phyloP scores from a whole-genome alignment of 495 filamentous ascomycete species.

The Cetradonia linearis region DNA sequence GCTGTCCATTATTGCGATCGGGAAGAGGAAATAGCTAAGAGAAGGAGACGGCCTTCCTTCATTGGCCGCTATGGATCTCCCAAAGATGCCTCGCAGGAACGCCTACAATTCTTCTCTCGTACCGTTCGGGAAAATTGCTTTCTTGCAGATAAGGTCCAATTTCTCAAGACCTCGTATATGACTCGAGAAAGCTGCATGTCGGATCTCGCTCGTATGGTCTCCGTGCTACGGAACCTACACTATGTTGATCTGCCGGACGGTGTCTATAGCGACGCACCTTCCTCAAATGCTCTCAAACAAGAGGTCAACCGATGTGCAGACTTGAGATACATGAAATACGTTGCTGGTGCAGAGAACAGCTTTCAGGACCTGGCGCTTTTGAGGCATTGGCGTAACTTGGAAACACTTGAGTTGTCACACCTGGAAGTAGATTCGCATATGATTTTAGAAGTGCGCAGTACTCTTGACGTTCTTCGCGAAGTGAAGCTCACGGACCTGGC shows the following conservation, averaged over 20 bases:
- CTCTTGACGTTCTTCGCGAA: conserved; percentile 55
- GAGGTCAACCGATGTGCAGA: conserved; percentile 79
- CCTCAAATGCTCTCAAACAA: conserved; percentile 62
- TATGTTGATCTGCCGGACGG: conserved; percentile 90
- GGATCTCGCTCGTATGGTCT: conserved; percentile 74
- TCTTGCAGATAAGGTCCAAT: conserved; percentile 56
- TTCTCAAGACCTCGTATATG: conserved; percentile 93
- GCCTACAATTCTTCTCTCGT: conserved; percentile 67
- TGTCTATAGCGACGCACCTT: conserved; percentile 66
- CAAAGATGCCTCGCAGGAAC: conserved; percentile 64
- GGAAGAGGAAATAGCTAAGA: conserved; percentile 67
- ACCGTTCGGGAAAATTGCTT: conserved; percentile 64
- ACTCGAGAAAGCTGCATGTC: conserved; percentile 77
- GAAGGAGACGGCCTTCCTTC: conserved; percentile 63
- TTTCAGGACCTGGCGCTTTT: conserved; percentile 57
- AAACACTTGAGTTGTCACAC: conserved; percentile 64
- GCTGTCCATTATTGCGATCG: conserved; percentile 88
- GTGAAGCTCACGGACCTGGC: conserved; percentile 59
- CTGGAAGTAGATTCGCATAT: conserved; percentile 63
- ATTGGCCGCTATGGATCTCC: conserved; percentile 66
- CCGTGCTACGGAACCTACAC: conserved; percentile 71
- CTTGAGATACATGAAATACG: conserved; percentile 80
- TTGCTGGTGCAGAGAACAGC: conserved; percentile 63
- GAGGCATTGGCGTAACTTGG: conserved; percentile 64
- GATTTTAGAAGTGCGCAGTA: conserved; percentile 58